Evolutionary conservation across 495 filamentous ascomycete genomes (phyloP).

Genomic region (Penicillium ucsense): DNA sequence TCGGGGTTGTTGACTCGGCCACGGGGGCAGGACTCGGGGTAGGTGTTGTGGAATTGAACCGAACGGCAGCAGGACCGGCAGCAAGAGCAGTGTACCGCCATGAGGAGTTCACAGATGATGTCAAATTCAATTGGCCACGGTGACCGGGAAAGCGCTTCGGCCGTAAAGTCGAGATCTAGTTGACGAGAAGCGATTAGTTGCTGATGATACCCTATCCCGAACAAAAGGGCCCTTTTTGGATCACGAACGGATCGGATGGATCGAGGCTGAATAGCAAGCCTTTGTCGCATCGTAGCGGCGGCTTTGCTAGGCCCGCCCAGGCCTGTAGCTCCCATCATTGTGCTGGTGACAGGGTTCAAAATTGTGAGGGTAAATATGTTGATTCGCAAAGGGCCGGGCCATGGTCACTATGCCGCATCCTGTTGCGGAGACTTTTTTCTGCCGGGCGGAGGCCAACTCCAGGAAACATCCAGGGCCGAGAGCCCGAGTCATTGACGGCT

Average conservation of each 20-base stretch:
- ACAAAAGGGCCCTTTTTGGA: not conserved
- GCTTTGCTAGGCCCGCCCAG: conserved; percentile 23
- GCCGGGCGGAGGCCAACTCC: conserved; percentile 23
- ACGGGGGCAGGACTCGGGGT: conserved; percentile 11
- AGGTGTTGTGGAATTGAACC: conserved; percentile 39
- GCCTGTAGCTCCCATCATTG: conserved; percentile 29
- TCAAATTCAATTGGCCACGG: conserved; percentile 14
- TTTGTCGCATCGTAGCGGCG: conserved; percentile 25
- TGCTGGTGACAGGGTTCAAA: conserved; percentile 1
- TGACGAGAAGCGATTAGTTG: conserved; percentile 10
- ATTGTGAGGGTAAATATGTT: conserved; percentile 1
- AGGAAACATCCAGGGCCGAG: conserved; percentile 8
- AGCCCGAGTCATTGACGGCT: not conserved
- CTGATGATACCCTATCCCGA: no score
- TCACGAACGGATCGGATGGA: conserved; percentile 32
- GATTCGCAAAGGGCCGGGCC: conserved; percentile 8
- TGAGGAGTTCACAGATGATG: conserved; percentile 13
- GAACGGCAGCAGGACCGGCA: conserved; percentile 18
- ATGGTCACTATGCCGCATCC: conserved; percentile 7
- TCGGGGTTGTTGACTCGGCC: conserved; percentile 4
- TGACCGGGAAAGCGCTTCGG: conserved; percentile 16
- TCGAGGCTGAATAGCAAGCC: conserved; percentile 20
- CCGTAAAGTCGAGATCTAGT: conserved; percentile 32
- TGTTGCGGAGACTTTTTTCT: conserved; percentile 27
- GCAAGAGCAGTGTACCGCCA: conserved; percentile 17